phyloP scores from a whole-genome alignment of 768 basidiomycete genomes.

The Neoboletus subvelutipes region DNA sequence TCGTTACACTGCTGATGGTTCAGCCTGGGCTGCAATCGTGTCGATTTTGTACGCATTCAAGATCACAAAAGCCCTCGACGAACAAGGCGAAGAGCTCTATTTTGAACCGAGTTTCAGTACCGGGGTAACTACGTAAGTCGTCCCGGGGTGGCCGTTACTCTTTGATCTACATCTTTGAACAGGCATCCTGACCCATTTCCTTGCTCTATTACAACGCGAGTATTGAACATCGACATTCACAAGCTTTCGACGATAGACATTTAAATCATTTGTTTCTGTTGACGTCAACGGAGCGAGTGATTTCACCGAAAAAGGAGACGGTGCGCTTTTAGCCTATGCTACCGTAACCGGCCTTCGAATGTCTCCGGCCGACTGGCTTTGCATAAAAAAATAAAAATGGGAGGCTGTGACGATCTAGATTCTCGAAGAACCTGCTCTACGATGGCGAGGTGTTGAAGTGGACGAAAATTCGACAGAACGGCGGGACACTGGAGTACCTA shows the following conservation, averaged over 20 bases:
- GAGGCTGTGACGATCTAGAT: conserved; percentile 2
- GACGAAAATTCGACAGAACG: conserved; percentile 11
- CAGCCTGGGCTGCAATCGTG: conserved; percentile 30
- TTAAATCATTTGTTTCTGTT: background rate
- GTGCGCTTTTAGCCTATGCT: no score
- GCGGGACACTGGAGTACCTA: conserved; percentile 1
- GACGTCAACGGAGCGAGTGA: background rate
- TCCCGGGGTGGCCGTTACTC: background rate
- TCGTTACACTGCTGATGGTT: background rate
- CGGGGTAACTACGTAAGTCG: background rate
- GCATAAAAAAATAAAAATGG: background rate
- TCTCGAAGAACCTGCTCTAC: conserved; percentile 19
- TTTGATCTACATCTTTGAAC: background rate
- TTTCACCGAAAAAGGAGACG: background rate
- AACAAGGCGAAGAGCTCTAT: background rate
- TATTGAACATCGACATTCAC: background rate
- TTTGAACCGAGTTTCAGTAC: background rate
- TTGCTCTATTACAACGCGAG: conserved; percentile 1
- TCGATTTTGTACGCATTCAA: conserved; percentile 25
- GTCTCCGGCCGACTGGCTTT: background rate
- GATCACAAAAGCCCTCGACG: conserved; percentile 13
- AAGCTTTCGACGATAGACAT: background rate
- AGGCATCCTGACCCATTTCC: background rate
- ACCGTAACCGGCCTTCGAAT: no score
- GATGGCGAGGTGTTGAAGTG: conserved; percentile 11